Base-by-base conservation (phyloP, 768 basidiomycete genomes). In the Cystofilobasidium bisporidii region DNA sequence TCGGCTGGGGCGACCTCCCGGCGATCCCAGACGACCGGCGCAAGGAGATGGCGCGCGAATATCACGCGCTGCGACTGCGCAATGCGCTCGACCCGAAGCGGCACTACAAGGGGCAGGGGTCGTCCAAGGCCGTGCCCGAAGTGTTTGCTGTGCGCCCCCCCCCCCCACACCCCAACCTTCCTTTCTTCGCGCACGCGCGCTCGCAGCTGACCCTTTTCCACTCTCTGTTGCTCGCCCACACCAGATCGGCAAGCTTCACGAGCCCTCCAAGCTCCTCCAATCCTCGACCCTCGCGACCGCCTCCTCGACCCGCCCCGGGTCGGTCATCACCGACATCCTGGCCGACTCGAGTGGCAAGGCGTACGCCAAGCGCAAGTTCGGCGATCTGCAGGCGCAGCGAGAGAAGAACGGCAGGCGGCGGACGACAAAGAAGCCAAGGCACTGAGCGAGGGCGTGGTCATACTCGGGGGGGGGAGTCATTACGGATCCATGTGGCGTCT, bases 331-430 rank as follows among this genome's bases (percentile, higher is more conserved):
- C 70, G 91, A 93, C 73, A 81, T 94, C 41, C 84, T 93, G 61
- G 88, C 88, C 72, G 91, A 93, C 78, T 86, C 88, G 2, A 88
- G 91, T 77, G 83, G 88, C 32, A 85, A 84, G 75, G 82, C 86
- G 69, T 92, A 92, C 74, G 87, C 91, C n/a, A 92, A 92, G 79
- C 85, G 83, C 79, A 93, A 93, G 79, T 92, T 91, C 77, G 83
- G 83, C 70, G 87, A 89, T 62, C 77, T 91, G 57, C 86, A 89
- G 77, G 74, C 76, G 8, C 82, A 84, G 50, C 82, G 86, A 72
- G 85, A 83, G 24, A 84, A 84, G 20, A 84, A 80, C 72, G 89
- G 89, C 11, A 82, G 82, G 71, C 85, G 85, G 61, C 90, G 87
- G 0, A 77, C 87, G n/a, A 81, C 80, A 30, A 81, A 82, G 61